Conservation (phyloP, 805 yeast species). For the Starmerella ratchasimensis region DNA sequence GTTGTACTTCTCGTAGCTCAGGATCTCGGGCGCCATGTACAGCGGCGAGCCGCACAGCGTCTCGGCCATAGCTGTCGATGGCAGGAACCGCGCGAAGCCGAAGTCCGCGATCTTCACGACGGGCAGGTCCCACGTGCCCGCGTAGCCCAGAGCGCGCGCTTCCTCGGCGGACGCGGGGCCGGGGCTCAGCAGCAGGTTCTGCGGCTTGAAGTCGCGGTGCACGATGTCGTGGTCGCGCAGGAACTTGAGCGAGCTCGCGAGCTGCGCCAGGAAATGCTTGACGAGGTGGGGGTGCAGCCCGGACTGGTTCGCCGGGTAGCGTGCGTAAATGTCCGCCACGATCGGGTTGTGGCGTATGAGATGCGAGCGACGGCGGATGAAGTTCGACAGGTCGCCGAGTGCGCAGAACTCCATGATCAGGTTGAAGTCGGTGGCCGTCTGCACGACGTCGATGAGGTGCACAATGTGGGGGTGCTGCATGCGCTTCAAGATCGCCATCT, state of each 20-base stretch:
- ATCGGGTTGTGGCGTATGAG: slow-evolving; percentile 63
- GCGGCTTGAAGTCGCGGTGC: slow-evolving; percentile 93
- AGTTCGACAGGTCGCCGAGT: slow-evolving; percentile 80
- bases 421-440: slow-evolving; percentile 64
- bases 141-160: slow-evolving; percentile 38
- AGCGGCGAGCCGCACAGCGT: slow-evolving; percentile 95
- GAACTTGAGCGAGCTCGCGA: slow-evolving; percentile 71
- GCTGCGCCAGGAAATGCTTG: slow-evolving; percentile 72
- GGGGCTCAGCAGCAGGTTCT: slow-evolving; percentile 65
- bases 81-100: slow-evolving; percentile 91
- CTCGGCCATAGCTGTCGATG: slow-evolving; percentile 88
- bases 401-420: slow-evolving; percentile 94
- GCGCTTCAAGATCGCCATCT: slow-evolving; percentile 74
- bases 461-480: slow-evolving; percentile 91
- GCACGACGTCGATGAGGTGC: slow-evolving; percentile 65
- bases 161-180: slow-evolving; percentile 55
- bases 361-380: slow-evolving; percentile 65
- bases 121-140: slow-evolving; percentile 81
- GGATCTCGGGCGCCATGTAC: slow-evolving; percentile 97
- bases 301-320: slow-evolving; percentile 64
- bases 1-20: slow-evolving; percentile 85
- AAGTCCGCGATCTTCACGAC: slow-evolving; percentile 89
- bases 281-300: slow-evolving; percentile 73
- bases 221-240: slow-evolving; percentile 72
- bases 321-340: slow-evolving; percentile 56